Base-by-base conservation (phyloP, 805 yeast species). In the Kluyveromyces siamensis region DNA sequence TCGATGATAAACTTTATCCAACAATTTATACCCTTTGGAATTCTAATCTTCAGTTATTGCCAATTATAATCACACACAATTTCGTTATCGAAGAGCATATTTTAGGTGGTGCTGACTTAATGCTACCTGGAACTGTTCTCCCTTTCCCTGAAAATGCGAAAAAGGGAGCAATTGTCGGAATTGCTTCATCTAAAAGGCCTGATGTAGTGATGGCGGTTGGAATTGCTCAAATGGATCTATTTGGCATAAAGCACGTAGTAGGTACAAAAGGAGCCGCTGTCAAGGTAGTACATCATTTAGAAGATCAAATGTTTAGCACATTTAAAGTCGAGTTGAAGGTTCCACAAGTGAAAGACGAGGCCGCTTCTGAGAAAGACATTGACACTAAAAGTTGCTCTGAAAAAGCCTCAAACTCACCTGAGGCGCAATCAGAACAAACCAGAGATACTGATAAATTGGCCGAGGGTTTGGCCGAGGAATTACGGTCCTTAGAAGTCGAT, bases 221-320 rank as follows among this genome's bases (percentile, higher is more conserved):
- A 2, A 61, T 59, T 2, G 62, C 73, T 10, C 79, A 85, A 51
- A 55, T 67, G 38, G 74, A 83, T 55, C 53, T 87, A 54, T 62
- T 68, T 2, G 63, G 66, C 2, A 66, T 70, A 44, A 65, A 68
- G 39, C 59, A 70, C 2, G 84, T 79, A 1, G 65, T 74, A n/a
- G 89, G 88, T 0, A 70, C 75, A 14, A 73, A 74, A 14, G 99
- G 98, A 11, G 79, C 84, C 30, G 96, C 93, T 0, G 95, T 90
- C 0, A 73, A 76, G 44, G 69, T 88, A 5, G 56, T 80, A n/a
- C 96, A 88, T 56, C 74, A 73, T 33, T 63, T 76, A 16, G 83
- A 78, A 2, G 99, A 91, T 61, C 78, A 75, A 47, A 69, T 91
- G 45, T 76, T 70, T 44, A 68, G 68, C 36, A 57, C 77, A 51